Percentiles rank a stretch among this genome's conserved stretches.
These are phyloP conservation scores for Cordyceps fumosorosea DNA, from an alignment of 2,329 filamentous ascomycete species.

Conservation along the genomic window DNA sequence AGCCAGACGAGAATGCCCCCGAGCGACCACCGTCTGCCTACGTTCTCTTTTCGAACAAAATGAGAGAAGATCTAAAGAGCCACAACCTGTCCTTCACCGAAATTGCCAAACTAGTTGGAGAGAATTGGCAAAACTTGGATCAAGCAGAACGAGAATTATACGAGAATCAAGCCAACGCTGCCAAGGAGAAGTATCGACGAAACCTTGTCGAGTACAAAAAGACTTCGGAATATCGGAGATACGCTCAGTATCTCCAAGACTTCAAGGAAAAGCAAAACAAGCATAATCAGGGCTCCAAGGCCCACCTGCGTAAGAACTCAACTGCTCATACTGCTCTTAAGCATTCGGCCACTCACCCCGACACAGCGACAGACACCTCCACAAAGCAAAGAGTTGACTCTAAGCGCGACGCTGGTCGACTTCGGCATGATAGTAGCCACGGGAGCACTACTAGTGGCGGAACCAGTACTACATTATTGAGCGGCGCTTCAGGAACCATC, in stretches of 20 bases:
- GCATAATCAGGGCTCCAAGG: conserved; percentile 44
- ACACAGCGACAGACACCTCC: conserved; percentile 39
- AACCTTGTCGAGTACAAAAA: conserved; percentile 72
- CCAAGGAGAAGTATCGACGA: conserved; percentile 72
- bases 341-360: conserved; percentile 7
- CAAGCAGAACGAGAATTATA: conserved; percentile 63
- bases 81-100: conserved; percentile 75
- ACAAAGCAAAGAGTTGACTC: conserved; percentile 30
- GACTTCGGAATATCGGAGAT: conserved; percentile 61
- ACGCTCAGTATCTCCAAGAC: conserved; percentile 65
- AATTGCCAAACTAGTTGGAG: conserved; percentile 75
- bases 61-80: conserved; percentile 70
- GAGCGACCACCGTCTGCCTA: conserved; percentile 77
- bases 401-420: conserved; percentile 36
- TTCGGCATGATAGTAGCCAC: conserved; percentile 32
- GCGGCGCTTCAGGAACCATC: conserved; percentile 28
- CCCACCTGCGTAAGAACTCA: neutral
- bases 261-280: conserved; percentile 68
- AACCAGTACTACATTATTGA: conserved; percentile 27
- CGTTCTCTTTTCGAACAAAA: conserved; percentile 79
- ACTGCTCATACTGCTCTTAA: neutral
- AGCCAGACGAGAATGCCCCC: conserved; percentile 74
- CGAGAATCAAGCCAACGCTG: conserved; percentile 63
- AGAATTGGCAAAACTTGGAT: conserved; percentile 70
- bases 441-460: conserved; percentile 36